Conservation (phyloP, 2,329 filamentous ascomycete species). For the Phaeosphaeriaceae sp. region DNA sequence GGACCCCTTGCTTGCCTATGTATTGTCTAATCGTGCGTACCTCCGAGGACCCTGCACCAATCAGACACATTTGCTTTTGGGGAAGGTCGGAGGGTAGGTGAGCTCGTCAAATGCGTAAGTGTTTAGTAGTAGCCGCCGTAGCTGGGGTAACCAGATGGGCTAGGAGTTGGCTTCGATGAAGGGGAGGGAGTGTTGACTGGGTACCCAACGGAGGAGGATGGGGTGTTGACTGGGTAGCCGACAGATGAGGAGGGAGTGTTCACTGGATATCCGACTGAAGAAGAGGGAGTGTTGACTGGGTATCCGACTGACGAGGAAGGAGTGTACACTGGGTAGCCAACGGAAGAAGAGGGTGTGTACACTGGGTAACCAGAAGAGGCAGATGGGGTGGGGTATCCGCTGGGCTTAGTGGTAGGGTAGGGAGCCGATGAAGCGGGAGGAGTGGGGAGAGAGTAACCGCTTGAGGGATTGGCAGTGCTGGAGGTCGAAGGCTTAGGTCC, state of each 20-base stretch:
- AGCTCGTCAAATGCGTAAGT: conserved; percentile 7
- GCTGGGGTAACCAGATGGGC: conserved; percentile 19
- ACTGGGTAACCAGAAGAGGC: neutral
- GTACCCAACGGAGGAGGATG: conserved; percentile 22
- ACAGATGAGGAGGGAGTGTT: conserved; percentile 3
- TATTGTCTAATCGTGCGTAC: neutral
- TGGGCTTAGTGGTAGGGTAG: conserved; percentile 28
- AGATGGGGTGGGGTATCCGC: conserved; percentile 2
- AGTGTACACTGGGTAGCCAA: conserved; percentile 3
- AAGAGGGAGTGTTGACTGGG: conserved; percentile 1
- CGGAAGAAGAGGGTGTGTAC: conserved; percentile 4
- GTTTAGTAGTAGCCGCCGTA: conserved; percentile 14
- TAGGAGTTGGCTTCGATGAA: conserved; percentile 13
- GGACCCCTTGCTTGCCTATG: conserved; percentile 9
- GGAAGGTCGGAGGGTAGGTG: conserved; percentile 1
- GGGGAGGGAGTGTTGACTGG: conserved; percentile 6
- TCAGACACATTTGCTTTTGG: conserved; percentile 8
- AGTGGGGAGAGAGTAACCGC: conserved; percentile 13
- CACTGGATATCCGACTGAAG: conserved; percentile 2
- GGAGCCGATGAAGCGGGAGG: conserved; percentile 19
- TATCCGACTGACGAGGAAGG: neutral
- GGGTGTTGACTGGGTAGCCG: conserved; percentile 8
- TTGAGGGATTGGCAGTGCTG: too few relatives aligned
- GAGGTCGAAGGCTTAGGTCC: conserved; percentile 19
- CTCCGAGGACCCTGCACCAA: conserved; percentile 6